phyloP scores from a whole-genome alignment of 2,329 filamentous ascomycete genomes.

The Periconia sp. region DNA sequence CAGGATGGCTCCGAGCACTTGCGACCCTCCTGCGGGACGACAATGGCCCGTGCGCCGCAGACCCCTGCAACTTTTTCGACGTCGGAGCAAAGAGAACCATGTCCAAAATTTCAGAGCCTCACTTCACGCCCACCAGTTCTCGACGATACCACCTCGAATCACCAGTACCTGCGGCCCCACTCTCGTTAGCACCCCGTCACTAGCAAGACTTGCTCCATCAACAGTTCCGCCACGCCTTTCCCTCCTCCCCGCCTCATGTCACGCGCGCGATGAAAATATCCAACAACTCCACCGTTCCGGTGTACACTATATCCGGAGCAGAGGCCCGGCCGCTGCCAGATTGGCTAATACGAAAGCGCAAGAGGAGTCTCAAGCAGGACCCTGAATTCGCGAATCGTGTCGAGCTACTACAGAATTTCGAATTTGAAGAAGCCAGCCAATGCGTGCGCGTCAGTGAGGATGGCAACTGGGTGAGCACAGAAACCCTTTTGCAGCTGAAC shows the following conservation, averaged over 20 bases:
- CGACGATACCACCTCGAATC: no score
- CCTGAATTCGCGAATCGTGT: conserved; percentile 91
- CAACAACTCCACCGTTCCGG: conserved; percentile 81
- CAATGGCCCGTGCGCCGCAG: conserved; percentile 3
- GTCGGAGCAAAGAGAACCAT: not conserved
- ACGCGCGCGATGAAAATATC: conserved; percentile 73
- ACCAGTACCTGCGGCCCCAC: no score
- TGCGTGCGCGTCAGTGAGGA: conserved; percentile 92
- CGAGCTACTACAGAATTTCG: conserved; percentile 95
- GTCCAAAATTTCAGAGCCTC: not conserved
- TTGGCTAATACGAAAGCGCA: conserved; percentile 90
- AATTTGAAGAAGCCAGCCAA: conserved; percentile 93
- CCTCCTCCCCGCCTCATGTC: not conserved
- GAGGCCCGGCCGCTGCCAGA: conserved; percentile 88
- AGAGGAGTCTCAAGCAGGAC: conserved; percentile 85
- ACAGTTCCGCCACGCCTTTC: no score
- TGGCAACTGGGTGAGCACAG: conserved; percentile 76
- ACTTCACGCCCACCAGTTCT: no score
- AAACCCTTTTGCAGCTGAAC: not conserved
- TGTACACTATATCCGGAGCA: conserved; percentile 94
- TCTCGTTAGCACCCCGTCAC: no score
- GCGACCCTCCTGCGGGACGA: not conserved
- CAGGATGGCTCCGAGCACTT: not conserved
- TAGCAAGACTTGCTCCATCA: no score
- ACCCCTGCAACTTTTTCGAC: conserved; percentile 4